Conservation (phyloP, 2,329 filamentous ascomycete genomes). For the Trichophyton simii region DNA sequence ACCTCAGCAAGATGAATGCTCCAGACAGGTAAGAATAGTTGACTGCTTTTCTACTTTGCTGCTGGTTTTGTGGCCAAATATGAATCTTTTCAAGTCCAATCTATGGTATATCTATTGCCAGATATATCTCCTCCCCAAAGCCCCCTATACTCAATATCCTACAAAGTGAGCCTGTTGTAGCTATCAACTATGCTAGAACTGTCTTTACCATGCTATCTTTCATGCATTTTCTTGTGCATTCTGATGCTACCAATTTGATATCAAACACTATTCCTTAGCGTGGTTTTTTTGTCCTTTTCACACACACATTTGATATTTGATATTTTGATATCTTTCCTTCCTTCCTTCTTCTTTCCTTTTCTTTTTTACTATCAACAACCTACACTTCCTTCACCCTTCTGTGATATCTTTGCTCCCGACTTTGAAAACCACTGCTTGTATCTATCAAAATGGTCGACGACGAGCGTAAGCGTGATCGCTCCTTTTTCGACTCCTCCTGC, state of each 20-base stretch:
- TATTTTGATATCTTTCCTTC: background rate
- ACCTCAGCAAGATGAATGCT: constrained; percentile 38
- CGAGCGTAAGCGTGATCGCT: background rate
- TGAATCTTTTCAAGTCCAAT: background rate
- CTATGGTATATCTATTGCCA: no score
- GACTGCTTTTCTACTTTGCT: background rate
- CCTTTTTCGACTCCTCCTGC: constrained; percentile 11
- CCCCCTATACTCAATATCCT: no score
- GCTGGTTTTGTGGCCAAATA: background rate
- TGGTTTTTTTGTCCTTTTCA: no score
- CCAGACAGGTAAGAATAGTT: constrained; percentile 37
- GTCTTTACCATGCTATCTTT: no score
- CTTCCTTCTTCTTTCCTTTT: no score
- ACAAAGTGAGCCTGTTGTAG: no score
- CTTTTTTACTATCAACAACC: background rate
- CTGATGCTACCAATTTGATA: no score
- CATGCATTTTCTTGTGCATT: no score
- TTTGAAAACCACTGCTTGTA: background rate
- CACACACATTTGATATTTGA: no score
- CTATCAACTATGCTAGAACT: no score
- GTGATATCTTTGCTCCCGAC: background rate
- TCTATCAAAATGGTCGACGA: background rate
- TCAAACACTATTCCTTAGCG: no score
- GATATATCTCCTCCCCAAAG: no score
- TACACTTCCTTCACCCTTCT: background rate